Percentiles rank a stretch among this genome's conserved stretches.
Conservation (phyloP, 1,284 basidiomycete species). For the Moniliophthora roreri region DNA sequence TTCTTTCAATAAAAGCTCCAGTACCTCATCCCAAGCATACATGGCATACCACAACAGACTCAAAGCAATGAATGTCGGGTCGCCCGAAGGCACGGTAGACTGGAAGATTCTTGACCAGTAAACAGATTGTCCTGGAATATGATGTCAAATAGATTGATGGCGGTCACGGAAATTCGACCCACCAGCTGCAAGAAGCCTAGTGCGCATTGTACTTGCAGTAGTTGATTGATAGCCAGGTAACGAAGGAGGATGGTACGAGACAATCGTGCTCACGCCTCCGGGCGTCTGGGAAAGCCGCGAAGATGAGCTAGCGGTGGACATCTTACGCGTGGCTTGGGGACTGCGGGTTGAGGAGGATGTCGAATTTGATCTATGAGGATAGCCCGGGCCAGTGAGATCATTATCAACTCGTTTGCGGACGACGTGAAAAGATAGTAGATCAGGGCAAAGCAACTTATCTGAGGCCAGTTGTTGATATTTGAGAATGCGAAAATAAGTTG, state of each 20-base stretch:
- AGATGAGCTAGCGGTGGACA: not conserved
- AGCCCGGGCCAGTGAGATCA: not conserved
- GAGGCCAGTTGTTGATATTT: not conserved
- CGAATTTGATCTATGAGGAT: not conserved
- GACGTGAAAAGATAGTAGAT: conserved; percentile 47
- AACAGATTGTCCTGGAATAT: conserved; percentile 35
- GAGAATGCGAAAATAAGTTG: not conserved
- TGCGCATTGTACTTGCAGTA: conserved; percentile 37
- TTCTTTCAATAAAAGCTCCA: conserved; percentile 45
- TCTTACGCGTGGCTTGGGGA: not conserved
- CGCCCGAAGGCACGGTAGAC: conserved; percentile 27
- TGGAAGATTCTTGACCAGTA: conserved; percentile 54
- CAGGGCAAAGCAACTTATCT: conserved; percentile 14
- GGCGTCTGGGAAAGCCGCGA: not conserved
- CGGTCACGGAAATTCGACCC: not conserved
- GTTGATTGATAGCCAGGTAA: conserved; percentile 25
- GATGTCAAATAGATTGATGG: conserved; percentile 10
- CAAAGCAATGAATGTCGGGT: conserved; percentile 52
- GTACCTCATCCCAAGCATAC: conserved; percentile 57
- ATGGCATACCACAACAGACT: conserved; percentile 54
- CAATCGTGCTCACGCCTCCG: conserved; percentile 37
- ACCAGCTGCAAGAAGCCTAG: conserved; percentile 42
- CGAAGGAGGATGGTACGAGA: conserved; percentile 42
- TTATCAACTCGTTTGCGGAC: conserved; percentile 28
- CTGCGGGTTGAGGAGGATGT: conserved; percentile 1